These are phyloP conservation scores for Radiomyces spectabilis DNA, from an alignment of 192 early-diverging fungal species.

Conservation along the genomic window DNA sequence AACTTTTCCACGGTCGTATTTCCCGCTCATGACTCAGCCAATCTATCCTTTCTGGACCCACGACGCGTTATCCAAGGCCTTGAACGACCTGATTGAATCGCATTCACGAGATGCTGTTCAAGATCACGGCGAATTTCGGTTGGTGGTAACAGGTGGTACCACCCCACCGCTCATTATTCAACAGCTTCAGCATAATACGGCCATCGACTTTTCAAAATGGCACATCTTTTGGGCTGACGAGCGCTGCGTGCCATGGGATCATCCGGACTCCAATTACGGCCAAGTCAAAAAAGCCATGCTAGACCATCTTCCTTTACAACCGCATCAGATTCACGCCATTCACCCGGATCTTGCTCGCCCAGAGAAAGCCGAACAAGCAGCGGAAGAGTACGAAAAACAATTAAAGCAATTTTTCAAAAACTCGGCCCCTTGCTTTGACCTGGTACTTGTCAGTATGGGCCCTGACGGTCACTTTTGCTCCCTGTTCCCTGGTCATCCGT, in stretches of 20 bases:
- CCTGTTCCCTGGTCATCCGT: constrained; percentile 82
- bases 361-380: constrained; percentile 52
- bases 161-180: constrained; percentile 67
- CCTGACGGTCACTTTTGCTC: constrained; percentile 97
- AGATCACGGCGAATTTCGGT: constrained; percentile 61
- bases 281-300: constrained; percentile 67
- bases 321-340: constrained; percentile 66
- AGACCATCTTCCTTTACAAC: constrained; percentile 48
- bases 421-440: constrained; percentile 68
- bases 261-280: constrained; percentile 79
- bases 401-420: constrained; percentile 57
- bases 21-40: constrained; percentile 10
- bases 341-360: constrained; percentile 39
- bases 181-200: constrained; percentile 47
- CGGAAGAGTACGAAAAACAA: constrained; percentile 68
- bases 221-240: constrained; percentile 91
- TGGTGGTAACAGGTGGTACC: constrained; percentile 91
- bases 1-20: no score
- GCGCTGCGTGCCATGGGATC: constrained; percentile 71
- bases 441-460: constrained; percentile 90
- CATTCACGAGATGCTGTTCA: constrained; percentile 48
- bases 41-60: constrained; percentile 50
- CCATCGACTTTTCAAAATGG: constrained; percentile 79
- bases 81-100: constrained; percentile 47
- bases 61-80: constrained; percentile 48